Evolutionary conservation across 768 basidiomycete species (phyloP), one percentile per base, ranked within the genome.

Genomic region (Hysterangium stoloniferum): DNA sequence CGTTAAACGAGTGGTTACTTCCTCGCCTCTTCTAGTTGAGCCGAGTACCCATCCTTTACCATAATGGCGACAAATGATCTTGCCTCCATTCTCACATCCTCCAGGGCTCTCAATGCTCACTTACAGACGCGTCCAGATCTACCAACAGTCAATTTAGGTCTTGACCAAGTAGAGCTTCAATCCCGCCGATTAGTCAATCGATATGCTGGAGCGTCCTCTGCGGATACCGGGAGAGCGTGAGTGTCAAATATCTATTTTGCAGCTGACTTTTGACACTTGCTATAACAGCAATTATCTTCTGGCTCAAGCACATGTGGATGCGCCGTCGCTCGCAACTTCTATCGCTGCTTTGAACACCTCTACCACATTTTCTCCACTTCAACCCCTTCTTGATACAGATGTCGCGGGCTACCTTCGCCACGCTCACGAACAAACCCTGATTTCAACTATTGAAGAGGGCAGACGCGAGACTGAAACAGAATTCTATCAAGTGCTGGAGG

Each of bases 151-250:
- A 80, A 86, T 50, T 82, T 95, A 50, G 89, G 91, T 1, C 76
- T 98, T 28, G 93, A 95, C 65, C 91, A 97, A 69, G 87, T 99
- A 55, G 95, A 98, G 65, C 82, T 86, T 0, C 91, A 95, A 68
- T 93, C 90, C 2, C 77, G 92, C 17, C 76, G 85, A 35, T 81
- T 97, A 22, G 82, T 86, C 4, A 79, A 86, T 20, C 77, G 82
- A 36, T 84, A 86, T 59, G 77, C 79, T 4, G 76, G 73, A 25
- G 65, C 37, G 37, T 11, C 77, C 17, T 72, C 84, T 1, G 73
- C 72, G 34, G 86, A 88, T 65, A 68, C 77, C 6, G 82, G 83
- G 61, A 78, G 82, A 73, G 86, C 83, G 87, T 86, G 65, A 54
- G 84, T 67, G 9, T 47, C 28, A 32, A 42, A 4, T 7, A 17